Conservation (phyloP, 441 rosid genomes). For the Viola pubescens region DNA sequence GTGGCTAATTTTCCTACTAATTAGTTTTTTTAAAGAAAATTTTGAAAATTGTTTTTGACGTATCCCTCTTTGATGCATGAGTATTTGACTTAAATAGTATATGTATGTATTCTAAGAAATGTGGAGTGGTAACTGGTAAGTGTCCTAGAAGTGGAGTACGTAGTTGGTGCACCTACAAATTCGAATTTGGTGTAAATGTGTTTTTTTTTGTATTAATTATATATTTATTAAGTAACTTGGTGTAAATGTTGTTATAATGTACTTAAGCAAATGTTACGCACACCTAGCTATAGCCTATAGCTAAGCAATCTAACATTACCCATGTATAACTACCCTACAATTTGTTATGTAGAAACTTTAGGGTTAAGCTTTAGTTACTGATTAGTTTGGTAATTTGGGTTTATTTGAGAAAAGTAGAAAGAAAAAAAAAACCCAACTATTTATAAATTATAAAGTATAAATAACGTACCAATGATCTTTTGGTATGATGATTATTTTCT, state of each 20-base stretch:
- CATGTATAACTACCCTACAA: background rate
- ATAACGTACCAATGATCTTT: background rate
- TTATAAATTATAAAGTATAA: background rate
- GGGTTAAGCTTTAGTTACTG: constrained; percentile 6
- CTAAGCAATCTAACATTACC: background rate
- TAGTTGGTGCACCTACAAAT: constrained; percentile 28
- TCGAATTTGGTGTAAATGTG: background rate
- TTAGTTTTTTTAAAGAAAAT: no score
- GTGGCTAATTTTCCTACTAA: no score
- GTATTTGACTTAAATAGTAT: no score
- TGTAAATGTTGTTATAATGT: background rate
- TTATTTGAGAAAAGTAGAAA: no score
- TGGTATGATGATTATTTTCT: constrained; percentile 12
- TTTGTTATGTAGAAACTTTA: constrained; percentile 6
- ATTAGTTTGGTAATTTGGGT: constrained; percentile 4
- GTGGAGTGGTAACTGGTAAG: background rate
- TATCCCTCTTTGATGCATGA: no score
- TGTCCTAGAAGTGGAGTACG: constrained; percentile 11
- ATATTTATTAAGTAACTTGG: no score
- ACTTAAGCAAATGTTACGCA: background rate
- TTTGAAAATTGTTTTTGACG: no score
- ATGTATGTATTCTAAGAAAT: no score
- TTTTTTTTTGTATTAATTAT: no score
- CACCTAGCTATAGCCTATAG: background rate
- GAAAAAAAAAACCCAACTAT: no score